Evolutionary conservation across 2,329 filamentous ascomycete species (phyloP), one percentile per base, ranked within the genome.

Genomic region (Rutstroemia sydowiana): DNA sequence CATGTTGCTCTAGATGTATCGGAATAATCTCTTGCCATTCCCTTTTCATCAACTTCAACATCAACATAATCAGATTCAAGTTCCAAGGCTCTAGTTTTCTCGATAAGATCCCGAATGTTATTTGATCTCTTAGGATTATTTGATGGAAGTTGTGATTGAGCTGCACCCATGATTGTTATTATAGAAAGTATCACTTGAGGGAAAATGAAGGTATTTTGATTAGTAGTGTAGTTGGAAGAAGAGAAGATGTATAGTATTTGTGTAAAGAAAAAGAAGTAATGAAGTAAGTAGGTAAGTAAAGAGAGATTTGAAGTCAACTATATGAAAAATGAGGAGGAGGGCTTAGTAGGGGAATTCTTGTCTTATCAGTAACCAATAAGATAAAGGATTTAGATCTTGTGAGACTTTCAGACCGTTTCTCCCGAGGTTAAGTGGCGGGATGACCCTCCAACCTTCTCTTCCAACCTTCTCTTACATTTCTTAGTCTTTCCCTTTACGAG

Each of bases 1-100:
- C 61, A 64, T 66, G 61, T 54, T 52, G 64, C 59, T 76, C 26
- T 70, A 1, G 63, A 66, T 8, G 51, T 44, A 18, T 3, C 26
- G 2, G 30, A 37, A 16, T 2, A 28, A 21, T 11, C 37, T 42
- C 37, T 26, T 6, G 21, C 32, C 16, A 31, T 48, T 10, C 21
- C 36, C 40, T 48, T 20, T 13, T n/a, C 31, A 21, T 18, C 67
- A 28, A n/a, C n/a, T n/a, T 70, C 69, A n/a, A 82, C 66, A 54
- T 77, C 70, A 28, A 80, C 67, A 52, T 76, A 81, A 45, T 78
- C 76, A 30, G 44, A 39, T 14, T 34, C 31, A 3, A 50, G 16
- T 2, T 37, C 16, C 41, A 41, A 6, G 1, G 37, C 37, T 41
- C n/a, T 41, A 23, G 37, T 20, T 41, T 41, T 41, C 18, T 41